Evolutionary conservation across 2,329 filamentous ascomycete species (phyloP).

Genomic region (Graphilbum sp.): DNA sequence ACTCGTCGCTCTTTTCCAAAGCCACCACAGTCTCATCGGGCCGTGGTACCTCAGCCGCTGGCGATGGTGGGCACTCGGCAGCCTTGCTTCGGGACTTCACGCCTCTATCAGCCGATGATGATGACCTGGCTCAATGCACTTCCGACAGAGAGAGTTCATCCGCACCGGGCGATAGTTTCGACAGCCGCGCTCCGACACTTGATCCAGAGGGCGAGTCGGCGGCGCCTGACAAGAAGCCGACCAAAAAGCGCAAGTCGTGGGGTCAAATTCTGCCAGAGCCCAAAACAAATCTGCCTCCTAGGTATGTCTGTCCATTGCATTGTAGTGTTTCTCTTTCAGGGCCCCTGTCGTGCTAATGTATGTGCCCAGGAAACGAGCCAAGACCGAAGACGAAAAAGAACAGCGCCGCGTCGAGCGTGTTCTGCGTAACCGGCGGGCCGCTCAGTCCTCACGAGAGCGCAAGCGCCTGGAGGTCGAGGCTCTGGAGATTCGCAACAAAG

Average conservation of each 20-base stretch:
- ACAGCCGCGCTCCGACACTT: no score
- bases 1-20: slow-evolving; percentile 30
- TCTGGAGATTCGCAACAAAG: slow-evolving; percentile 58
- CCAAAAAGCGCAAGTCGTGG: slow-evolving; percentile 97
- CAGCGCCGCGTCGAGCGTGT: slow-evolving; percentile 95
- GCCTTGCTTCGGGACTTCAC: slow-evolving; percentile 2
- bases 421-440: slow-evolving; percentile 85
- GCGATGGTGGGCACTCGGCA: background rate
- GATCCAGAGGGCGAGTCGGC: background rate
- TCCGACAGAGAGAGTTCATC: background rate
- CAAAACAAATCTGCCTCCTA: slow-evolving; percentile 87
- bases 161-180: background rate
- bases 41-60: slow-evolving; percentile 2
- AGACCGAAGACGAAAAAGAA: slow-evolving; percentile 98
- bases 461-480: slow-evolving; percentile 81
- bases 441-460: slow-evolving; percentile 89
- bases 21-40: background rate
- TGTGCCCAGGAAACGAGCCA: slow-evolving; percentile 96
- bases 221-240: slow-evolving; percentile 47
- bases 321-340: no score
- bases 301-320: slow-evolving; percentile 33
- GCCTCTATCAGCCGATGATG: slow-evolving; percentile 8
- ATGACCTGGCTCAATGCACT: slow-evolving; percentile 10
- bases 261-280: slow-evolving; percentile 91
- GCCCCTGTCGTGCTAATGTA: no score